A percentile compares a stretch with the other conserved stretches of the same genome.
These are phyloP conservation scores for Penicillium occitanis DNA, from an alignment of 2,329 filamentous ascomycete genomes.

Conservation along the genomic window DNA sequence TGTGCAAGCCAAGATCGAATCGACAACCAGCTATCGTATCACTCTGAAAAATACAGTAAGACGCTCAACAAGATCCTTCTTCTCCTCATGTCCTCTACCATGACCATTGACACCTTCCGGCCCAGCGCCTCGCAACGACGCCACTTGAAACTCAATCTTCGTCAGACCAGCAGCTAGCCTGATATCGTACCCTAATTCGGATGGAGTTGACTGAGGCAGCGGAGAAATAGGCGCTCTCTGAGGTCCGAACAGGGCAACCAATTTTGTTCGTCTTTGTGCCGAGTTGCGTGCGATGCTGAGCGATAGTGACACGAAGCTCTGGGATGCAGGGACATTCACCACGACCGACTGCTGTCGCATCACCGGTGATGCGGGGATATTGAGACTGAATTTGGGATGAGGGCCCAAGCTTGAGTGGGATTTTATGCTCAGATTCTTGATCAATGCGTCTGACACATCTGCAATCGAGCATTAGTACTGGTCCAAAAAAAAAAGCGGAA, in stretches of 20 bases:
- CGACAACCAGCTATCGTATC: conserved; percentile 39
- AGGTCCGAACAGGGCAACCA: conserved; percentile 72
- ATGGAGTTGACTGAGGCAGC: conserved; percentile 51
- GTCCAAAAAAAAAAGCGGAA: neutral
- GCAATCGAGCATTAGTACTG: neutral
- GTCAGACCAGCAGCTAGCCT: conserved; percentile 72
- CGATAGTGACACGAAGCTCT: conserved; percentile 70
- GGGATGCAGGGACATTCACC: conserved; percentile 65
- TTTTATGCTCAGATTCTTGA: conserved; percentile 64
- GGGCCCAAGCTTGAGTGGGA: conserved; percentile 67
- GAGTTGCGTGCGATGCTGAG: conserved; percentile 64
- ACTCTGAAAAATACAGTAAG: conserved; percentile 74
- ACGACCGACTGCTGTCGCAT: conserved; percentile 71
- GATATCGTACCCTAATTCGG: conserved; percentile 72
- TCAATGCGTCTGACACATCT: conserved; percentile 62
- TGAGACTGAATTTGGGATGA: conserved; percentile 61
- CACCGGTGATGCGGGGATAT: conserved; percentile 64
- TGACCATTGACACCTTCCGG: conserved; percentile 34
- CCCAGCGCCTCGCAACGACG: conserved; percentile 65
- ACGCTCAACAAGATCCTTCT: conserved; percentile 64
- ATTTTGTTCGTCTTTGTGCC: conserved; percentile 69
- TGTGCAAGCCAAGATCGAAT: neutral
- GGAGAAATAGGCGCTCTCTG: conserved; percentile 59
- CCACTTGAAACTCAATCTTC: conserved; percentile 73
- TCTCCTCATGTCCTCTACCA: conserved; percentile 49